Evolutionary conservation across 1,284 basidiomycete species (phyloP).

Genomic region (Athelia sp.): DNA sequence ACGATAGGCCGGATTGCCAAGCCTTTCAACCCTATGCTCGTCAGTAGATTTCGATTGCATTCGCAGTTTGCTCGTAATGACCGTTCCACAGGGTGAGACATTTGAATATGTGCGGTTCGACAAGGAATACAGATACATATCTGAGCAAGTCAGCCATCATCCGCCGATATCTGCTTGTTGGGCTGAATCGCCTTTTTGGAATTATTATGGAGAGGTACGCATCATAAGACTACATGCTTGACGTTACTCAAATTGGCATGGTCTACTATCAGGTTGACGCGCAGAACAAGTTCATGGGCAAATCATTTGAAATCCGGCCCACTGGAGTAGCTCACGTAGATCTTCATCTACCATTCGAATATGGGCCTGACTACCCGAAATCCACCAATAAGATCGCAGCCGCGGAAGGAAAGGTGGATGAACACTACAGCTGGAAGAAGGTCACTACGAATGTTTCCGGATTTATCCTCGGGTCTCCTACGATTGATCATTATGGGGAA

Average conservation of each 20-base stretch:
- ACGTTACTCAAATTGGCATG: not conserved
- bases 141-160: slow-evolving; percentile 95
- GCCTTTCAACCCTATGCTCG: slow-evolving; percentile 91
- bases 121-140: slow-evolving; percentile 88
- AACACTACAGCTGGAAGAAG: slow-evolving; percentile 94
- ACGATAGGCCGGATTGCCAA: slow-evolving; percentile 96
- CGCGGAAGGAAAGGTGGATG: slow-evolving; percentile 52
- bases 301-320: slow-evolving; percentile 94
- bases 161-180: slow-evolving; percentile 98
- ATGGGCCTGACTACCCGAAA: slow-evolving; percentile 54
- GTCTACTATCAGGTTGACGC: slow-evolving; percentile 72
- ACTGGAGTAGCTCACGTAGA: slow-evolving; percentile 93
- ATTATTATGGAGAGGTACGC: slow-evolving; percentile 84
- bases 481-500: slow-evolving; percentile 97
- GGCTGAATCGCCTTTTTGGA: slow-evolving; percentile 87
- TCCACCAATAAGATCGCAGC: slow-evolving; percentile 29
- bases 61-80: slow-evolving; percentile 1
- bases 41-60: slow-evolving; percentile 28
- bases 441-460: slow-evolving; percentile 92
- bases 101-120: slow-evolving; percentile 92
- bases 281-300: slow-evolving; percentile 94
- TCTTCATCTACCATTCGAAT: slow-evolving; percentile 71
- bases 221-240: not conserved
- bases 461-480: slow-evolving; percentile 90
- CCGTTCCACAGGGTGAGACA: slow-evolving; percentile 64